Base-by-base conservation (phyloP, 805 yeast genomes). In the Spencermartinsiella europaea region DNA sequence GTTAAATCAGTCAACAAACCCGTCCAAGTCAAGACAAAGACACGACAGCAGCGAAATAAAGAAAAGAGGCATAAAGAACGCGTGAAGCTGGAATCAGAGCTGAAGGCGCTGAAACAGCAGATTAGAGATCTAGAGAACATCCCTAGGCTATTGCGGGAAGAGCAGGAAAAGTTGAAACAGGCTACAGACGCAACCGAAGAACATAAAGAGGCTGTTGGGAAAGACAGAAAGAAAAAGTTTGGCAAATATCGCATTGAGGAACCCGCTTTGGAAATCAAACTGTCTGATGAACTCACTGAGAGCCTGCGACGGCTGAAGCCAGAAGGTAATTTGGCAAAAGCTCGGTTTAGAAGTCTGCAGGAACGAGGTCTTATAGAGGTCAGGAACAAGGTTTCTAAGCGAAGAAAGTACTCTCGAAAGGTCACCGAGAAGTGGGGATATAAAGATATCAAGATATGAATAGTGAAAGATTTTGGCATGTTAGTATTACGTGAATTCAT, bases 391-490 rank as follows among this genome's bases (percentile, higher is more conserved):
- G 80, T 77, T 48, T 74, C 73, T 54, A 79, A 78, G 64, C 78
- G 72, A 64, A 77, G 83, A 62, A 82, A 78, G 63, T 83, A 82
- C 60, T 74, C 80, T 56, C 83, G 76, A 49, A 87, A 84, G 72
- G 68, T 84, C 51, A 85, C 95, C 25, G 96, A 91, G 66, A 91
- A 90, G 69, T 88, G 95, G 95, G 77, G 90, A 28, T 86, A 85
- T 69, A 91, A 91, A 70, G 95, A 91, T 68, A 86, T 85, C 47
- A 58, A 58, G 48, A 41, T 44, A n/a, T n/a, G n/a, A n/a, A n/a
- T n/a, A n/a, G n/a, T n/a, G n/a, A n/a, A n/a, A n/a, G n/a, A n/a
- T n/a, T n/a, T n/a, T n/a, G n/a, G n/a, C n/a, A n/a, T n/a, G n/a
- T n/a, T n/a, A n/a, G n/a, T n/a, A n/a, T n/a, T n/a, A n/a, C n/a